Evolutionary conservation across 2,329 filamentous ascomycete species (phyloP).

Genomic region (Neofusicoccum umdonicola): DNA sequence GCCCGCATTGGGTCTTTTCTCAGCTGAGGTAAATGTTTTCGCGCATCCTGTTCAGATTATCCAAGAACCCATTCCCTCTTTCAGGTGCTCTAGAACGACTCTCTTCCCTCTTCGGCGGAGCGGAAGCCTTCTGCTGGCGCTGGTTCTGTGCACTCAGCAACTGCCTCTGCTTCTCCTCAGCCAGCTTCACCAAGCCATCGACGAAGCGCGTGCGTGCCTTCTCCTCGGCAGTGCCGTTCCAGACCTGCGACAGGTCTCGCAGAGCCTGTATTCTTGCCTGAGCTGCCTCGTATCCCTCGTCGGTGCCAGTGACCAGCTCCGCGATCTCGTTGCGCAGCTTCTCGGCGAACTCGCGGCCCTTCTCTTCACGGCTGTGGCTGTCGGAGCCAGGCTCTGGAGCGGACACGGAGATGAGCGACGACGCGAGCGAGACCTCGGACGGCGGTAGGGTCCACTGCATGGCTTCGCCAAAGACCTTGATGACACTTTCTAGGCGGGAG

Average conservation of each 20-base stretch:
- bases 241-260: conserved; percentile 73
- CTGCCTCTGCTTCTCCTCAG: conserved; percentile 65
- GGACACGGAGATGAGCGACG: conserved; percentile 86
- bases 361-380: conserved; percentile 74
- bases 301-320: conserved; percentile 59
- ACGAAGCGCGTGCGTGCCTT: conserved; percentile 79
- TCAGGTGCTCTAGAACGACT: conserved; percentile 4
- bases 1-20: not conserved
- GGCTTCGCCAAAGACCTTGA: conserved; percentile 87
- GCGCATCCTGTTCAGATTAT: conserved; percentile 38
- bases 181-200: conserved; percentile 74
- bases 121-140: conserved; percentile 21
- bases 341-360: conserved; percentile 77
- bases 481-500: conserved; percentile 79
- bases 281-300: conserved; percentile 62
- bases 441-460: conserved; percentile 95
- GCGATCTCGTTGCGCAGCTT: conserved; percentile 70
- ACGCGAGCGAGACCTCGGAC: conserved; percentile 78
- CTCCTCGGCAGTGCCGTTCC: conserved; percentile 95
- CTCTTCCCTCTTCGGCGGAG: conserved; percentile 22
- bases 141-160: conserved; percentile 40
- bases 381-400: conserved; percentile 70
- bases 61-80: conserved; percentile 35
- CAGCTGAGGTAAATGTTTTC: conserved; percentile 33
- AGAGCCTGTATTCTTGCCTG: conserved; percentile 72